Base-by-base conservation (phyloP, 2,329 filamentous ascomycete species). In the Aspergillus brunneoviolaceus region DNA sequence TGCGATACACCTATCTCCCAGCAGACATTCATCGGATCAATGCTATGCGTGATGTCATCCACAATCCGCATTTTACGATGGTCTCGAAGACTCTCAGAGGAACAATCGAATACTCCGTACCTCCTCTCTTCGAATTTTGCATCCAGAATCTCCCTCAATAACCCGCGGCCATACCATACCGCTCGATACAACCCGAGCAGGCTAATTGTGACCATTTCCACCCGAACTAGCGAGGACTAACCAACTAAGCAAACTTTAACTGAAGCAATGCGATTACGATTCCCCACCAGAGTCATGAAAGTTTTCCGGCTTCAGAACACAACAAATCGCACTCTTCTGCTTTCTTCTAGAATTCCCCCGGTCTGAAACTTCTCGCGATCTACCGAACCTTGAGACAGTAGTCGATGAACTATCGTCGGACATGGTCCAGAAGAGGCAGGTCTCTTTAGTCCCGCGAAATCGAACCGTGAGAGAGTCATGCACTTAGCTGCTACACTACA, bases 281-380 rank as follows among this genome's bases (percentile, higher is more conserved):
- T 33, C 52, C 27, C 53, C 53, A 55, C 53, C 29, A 33, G 9
- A 55, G 25, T 35, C 25, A 55, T 47, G 39, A 55, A 21, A 49
- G 53, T 55, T 55, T 45, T 47, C 16, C 42, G n/a, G 42, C 53
- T 55, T 35, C 53, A 55, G 53, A 55, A 55, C 53, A 55, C 53
- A 23, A 55, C 52, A 55, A 55, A 55, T 55, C 25, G 42, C 27
- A 55, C 21, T 33, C n/a, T 47, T 45, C 39, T 7, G 14, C 39
- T 19, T 19, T 49, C 7, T 55, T 55, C 53, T 33, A 55, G 53
- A 55, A 55, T 31, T 25, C 42, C 16, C 16, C 39, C 39, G 16
- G 39, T n/a, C 39, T 45, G 39, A 45, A 45, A 45, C 39, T 45
- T 5, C 39, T 45, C n/a, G 39, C 39, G 39, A 45, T 45, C 39